A percentile compares a stretch with the other conserved stretches of the same genome.
These are phyloP conservation scores for Lentinula guzmanii DNA, from an alignment of 768 basidiomycete species.

Conservation along the genomic window DNA sequence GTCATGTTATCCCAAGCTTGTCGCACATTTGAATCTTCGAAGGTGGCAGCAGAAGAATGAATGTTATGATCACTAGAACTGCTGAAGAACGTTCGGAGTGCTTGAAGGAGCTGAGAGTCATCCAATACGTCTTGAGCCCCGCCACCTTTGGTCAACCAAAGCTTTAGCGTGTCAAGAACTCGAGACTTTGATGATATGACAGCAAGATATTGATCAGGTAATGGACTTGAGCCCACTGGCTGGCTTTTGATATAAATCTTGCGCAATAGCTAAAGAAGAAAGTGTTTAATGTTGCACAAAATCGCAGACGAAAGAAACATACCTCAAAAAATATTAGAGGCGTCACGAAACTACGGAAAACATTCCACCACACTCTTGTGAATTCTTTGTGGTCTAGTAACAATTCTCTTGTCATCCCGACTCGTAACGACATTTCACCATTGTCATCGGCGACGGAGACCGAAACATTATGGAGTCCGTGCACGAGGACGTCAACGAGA, in stretches of 20 bases:
- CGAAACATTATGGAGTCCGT: conserved; percentile 70
- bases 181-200: conserved; percentile 51
- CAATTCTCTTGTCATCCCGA: conserved; percentile 68
- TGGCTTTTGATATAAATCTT: conserved; percentile 63
- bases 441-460: conserved; percentile 84
- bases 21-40: conserved; percentile 37
- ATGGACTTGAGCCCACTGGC: conserved; percentile 33
- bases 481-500: conserved; percentile 69
- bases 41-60: conserved; percentile 29
- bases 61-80: conserved; percentile 46
- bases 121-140: conserved; percentile 79
- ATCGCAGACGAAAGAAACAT: conserved; percentile 13
- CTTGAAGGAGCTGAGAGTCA: conserved; percentile 56
- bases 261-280: conserved; percentile 51
- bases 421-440: conserved; percentile 74
- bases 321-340: conserved; percentile 86
- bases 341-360: conserved; percentile 76
- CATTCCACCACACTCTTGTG: conserved; percentile 75
- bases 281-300: not conserved
- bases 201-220: conserved; percentile 40
- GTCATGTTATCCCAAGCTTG: conserved; percentile 41
- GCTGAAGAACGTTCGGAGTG: conserved; percentile 55
- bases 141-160: conserved; percentile 70
- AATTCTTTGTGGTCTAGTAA: conserved; percentile 71
- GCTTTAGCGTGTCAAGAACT: conserved; percentile 57